A percentile compares a stretch with the other conserved stretches of the same genome.
Evolutionary conservation across 257 asterid species (phyloP).

Genomic region (Schizonepeta tenuifolia): DNA sequence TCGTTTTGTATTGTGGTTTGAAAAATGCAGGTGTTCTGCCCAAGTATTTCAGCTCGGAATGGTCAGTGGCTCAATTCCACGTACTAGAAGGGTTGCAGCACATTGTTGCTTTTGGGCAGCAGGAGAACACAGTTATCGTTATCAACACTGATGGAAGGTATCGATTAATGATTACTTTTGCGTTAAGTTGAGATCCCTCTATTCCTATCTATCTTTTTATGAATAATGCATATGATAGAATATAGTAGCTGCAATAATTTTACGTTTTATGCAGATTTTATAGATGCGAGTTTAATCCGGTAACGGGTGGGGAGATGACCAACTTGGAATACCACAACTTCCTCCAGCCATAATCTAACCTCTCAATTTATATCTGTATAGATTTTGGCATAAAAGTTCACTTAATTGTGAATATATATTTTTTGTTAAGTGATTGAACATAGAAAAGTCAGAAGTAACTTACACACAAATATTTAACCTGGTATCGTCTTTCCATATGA

Average conservation of each 20-base stretch:
- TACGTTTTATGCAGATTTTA: conserved; percentile 44
- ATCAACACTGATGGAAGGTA: conserved; percentile 66
- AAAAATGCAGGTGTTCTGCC: conserved; percentile 56
- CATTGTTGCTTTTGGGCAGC: conserved; percentile 58
- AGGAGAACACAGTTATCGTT: conserved; percentile 51
- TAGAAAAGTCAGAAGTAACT: neutral
- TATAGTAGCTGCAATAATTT: neutral
- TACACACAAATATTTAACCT: neutral
- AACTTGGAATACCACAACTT: conserved; percentile 55
- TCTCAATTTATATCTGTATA: neutral
- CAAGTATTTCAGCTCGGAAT: conserved; percentile 63
- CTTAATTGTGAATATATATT: conserved; percentile 14
- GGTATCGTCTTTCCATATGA: neutral
- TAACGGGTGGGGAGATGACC: conserved; percentile 57
- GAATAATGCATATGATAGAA: neutral
- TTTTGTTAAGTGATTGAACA: neutral
- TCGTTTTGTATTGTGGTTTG: neutral
- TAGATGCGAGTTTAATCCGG: conserved; percentile 55
- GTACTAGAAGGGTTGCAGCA: conserved; percentile 52
- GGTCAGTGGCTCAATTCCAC: conserved; percentile 65
- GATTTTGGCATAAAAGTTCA: neutral
- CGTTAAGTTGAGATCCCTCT: neutral
- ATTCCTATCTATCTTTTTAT: neutral
- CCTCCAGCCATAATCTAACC: conserved; percentile 40
- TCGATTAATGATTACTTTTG: neutral